Conservation (phyloP, 768 basidiomycete genomes). For the Boletus rufocinnamomeus region DNA sequence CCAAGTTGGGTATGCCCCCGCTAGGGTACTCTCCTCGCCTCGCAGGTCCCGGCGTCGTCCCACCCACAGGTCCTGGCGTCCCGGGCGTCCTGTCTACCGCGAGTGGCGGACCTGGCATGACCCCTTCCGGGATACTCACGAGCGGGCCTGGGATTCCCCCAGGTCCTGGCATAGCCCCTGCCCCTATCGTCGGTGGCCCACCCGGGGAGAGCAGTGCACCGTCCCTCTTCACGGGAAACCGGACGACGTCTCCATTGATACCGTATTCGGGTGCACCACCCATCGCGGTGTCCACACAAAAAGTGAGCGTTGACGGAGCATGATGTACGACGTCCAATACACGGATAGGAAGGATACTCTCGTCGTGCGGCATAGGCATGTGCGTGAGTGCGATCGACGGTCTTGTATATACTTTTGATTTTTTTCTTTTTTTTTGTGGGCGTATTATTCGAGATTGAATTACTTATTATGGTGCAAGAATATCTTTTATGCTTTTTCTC, state of each 20-base stretch:
- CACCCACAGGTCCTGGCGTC: constrained; percentile 29
- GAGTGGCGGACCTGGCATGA: constrained; percentile 23
- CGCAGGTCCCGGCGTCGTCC: constrained; percentile 33
- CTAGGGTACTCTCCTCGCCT: constrained; percentile 33
- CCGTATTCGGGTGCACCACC: constrained; percentile 16
- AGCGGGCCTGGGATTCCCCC: constrained; percentile 33
- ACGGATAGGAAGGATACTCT: background rate
- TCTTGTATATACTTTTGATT: background rate
- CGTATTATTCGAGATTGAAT: background rate
- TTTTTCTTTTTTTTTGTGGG: background rate
- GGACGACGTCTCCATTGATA: constrained; percentile 30
- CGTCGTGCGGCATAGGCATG: too few species aligned
- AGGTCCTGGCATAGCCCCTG: constrained; percentile 31
- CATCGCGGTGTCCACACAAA: constrained; percentile 14
- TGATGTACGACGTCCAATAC: constrained; percentile 10
- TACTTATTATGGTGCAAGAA: background rate
- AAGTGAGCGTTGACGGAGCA: constrained; percentile 24
- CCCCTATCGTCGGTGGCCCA: constrained; percentile 11
- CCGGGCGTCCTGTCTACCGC: constrained; percentile 27
- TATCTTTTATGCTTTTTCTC: constrained; percentile 3
- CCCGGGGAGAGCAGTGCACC: constrained; percentile 13
- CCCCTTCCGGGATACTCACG: constrained; percentile 28
- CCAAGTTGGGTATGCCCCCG: constrained; percentile 31
- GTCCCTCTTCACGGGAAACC: constrained; percentile 15
- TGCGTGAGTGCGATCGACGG: background rate